Conservation (phyloP, 148 eudicot species). For the Pouteria glomerata region DNA sequence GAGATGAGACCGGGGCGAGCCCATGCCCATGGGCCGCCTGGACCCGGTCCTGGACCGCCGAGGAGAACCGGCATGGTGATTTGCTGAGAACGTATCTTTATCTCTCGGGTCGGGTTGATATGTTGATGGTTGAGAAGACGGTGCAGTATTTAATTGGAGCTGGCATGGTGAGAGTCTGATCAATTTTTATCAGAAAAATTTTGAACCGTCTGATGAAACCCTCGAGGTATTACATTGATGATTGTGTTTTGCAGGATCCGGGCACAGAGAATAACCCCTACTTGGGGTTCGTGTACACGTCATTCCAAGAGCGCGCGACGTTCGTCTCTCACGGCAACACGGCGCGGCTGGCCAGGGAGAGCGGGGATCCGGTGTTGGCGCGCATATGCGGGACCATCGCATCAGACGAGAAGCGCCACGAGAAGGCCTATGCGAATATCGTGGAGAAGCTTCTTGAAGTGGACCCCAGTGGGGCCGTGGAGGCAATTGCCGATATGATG, state of each 20-base stretch:
- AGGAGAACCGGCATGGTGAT: conserved; percentile 40
- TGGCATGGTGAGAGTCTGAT: conserved; percentile 40
- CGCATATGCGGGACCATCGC: conserved; percentile 34
- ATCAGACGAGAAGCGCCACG: conserved; percentile 38
- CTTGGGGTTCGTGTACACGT: conserved; percentile 31
- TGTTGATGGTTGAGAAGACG: conserved; percentile 29
- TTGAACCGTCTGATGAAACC: neutral
- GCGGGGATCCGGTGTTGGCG: conserved; percentile 28
- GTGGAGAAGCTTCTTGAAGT: conserved; percentile 27
- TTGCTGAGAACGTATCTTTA: conserved; percentile 28
- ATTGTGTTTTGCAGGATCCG: conserved; percentile 7
- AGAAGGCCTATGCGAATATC: conserved; percentile 23
- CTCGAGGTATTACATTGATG: neutral
- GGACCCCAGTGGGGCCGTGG: conserved; percentile 21
- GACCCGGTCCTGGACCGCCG: conserved; percentile 40
- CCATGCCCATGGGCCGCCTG: conserved; percentile 33
- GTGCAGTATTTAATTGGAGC: conserved; percentile 32
- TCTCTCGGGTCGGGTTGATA: conserved; percentile 44
- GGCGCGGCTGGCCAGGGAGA: conserved; percentile 25
- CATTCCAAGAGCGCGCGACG: conserved; percentile 36
- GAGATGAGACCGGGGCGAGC: conserved; percentile 25
- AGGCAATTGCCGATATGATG: conserved; percentile 32
- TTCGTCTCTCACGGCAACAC: conserved; percentile 36
- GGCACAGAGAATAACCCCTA: conserved; percentile 25
- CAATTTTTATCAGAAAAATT: neutral